These are phyloP conservation scores for Paracamarosporium sp. DNA, from an alignment of 2,329 filamentous ascomycete genomes.

Conservation along the genomic window DNA sequence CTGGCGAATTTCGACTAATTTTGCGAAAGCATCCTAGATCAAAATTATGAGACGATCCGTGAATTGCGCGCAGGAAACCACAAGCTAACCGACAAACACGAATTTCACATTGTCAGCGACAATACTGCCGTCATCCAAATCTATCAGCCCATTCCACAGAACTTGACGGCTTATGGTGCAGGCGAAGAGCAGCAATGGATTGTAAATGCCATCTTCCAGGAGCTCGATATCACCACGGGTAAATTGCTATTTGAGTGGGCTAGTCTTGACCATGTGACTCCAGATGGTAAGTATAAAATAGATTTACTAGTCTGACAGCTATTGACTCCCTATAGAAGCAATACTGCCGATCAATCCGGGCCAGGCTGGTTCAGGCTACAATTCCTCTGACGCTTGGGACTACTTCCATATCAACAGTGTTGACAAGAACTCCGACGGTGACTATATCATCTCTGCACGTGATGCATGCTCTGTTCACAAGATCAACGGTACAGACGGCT, in stretches of 20 bases:
- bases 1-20: not conserved
- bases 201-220: constrained; percentile 61
- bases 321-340: constrained; percentile 27
- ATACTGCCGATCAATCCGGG: constrained; percentile 29
- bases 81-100: constrained; percentile 52
- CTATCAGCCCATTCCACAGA: constrained; percentile 58
- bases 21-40: constrained; percentile 51
- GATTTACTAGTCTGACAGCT: too few species aligned
- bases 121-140: constrained; percentile 62
- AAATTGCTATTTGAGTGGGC: constrained; percentile 50
- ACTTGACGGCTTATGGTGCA: constrained; percentile 50
- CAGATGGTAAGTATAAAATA: not conserved
- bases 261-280: constrained; percentile 42
- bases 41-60: constrained; percentile 62
- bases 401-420: constrained; percentile 51
- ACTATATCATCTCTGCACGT: constrained; percentile 37
- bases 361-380: constrained; percentile 32
- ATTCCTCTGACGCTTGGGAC: constrained; percentile 40
- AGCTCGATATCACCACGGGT: constrained; percentile 48
- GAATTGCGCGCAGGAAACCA: constrained; percentile 61
- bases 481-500: constrained; percentile 27
- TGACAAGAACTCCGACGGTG: constrained; percentile 44
- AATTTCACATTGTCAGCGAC: constrained; percentile 62
- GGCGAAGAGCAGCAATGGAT: constrained; percentile 62
- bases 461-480: constrained; percentile 33